Conservation (phyloP, 2,329 filamentous ascomycete species). For the Apiospora marii region DNA sequence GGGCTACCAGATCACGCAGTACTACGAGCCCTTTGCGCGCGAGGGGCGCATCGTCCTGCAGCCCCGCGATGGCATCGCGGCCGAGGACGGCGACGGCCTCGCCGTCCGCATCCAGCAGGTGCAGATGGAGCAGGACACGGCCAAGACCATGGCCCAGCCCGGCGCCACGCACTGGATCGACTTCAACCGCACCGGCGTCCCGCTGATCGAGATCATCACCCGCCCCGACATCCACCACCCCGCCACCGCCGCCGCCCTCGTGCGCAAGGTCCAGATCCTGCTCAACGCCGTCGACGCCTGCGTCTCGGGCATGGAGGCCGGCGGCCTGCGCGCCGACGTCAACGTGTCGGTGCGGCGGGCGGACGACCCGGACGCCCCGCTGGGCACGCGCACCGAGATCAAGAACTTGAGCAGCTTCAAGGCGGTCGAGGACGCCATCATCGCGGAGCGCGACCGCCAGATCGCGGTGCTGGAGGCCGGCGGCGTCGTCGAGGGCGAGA, state of each 20-base stretch:
- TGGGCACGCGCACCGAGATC: conserved; percentile 94
- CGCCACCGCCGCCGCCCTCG: conserved; percentile 84
- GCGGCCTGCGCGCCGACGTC: conserved; percentile 90
- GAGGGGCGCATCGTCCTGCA: conserved; percentile 77
- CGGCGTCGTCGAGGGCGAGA: conserved; percentile 81
- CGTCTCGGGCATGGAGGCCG: conserved; percentile 90
- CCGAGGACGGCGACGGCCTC: conserved; percentile 74
- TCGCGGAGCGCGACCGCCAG: conserved; percentile 89
- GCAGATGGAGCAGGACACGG: conserved; percentile 97
- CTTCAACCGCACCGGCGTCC: conserved; percentile 91
- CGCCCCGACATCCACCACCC: conserved; percentile 88
- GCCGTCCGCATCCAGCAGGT: conserved; percentile 88
- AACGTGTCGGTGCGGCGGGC: conserved; percentile 85
- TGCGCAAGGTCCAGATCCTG: conserved; percentile 86
- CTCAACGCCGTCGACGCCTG: conserved; percentile 84
- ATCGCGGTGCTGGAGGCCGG: conserved; percentile 81
- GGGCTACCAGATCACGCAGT: conserved; percentile 98
- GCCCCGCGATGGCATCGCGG: conserved; percentile 79
- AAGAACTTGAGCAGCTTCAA: conserved; percentile 97
- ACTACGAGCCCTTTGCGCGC: conserved; percentile 77
- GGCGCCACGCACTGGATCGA: conserved; percentile 81
- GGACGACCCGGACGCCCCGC: conserved; percentile 49
- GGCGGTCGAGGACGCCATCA: conserved; percentile 92
- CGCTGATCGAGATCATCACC: conserved; percentile 95
- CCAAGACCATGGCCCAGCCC: conserved; percentile 85